These are phyloP conservation scores for Herpotrichia juniperi DNA, from an alignment of 2,329 filamentous ascomycete species.

Conservation along the genomic window DNA sequence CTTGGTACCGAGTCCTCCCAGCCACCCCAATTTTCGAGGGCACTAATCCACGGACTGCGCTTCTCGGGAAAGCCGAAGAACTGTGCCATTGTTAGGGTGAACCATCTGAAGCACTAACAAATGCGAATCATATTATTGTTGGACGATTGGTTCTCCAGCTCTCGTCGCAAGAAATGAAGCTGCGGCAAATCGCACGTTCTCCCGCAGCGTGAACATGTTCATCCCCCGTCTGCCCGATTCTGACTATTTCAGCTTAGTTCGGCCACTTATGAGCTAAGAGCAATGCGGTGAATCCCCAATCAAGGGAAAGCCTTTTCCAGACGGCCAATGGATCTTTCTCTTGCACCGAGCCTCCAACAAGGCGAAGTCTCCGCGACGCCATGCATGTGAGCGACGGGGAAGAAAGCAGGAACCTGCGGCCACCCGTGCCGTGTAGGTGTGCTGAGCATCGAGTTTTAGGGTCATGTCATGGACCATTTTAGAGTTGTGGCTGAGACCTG, in stretches of 20 bases:
- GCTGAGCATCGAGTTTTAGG: neutral
- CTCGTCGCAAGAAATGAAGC: neutral
- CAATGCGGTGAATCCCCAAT: no score
- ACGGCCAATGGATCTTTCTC: neutral
- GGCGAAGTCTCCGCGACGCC: slow-evolving; percentile 12
- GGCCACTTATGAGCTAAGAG: no score
- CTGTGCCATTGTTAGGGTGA: neutral
- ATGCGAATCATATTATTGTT: neutral
- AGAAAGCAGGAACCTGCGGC: slow-evolving; percentile 13
- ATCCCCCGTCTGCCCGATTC: neutral
- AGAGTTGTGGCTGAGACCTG: slow-evolving; percentile 10
- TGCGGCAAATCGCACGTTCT: neutral
- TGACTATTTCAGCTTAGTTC: neutral
- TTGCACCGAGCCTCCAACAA: slow-evolving; percentile 14
- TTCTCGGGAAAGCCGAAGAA: neutral
- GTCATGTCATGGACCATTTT: neutral
- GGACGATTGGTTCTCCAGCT: neutral
- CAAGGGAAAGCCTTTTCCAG: neutral
- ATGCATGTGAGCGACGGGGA: slow-evolving; percentile 7
- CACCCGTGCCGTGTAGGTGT: slow-evolving; percentile 10
- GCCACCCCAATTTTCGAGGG: no score
- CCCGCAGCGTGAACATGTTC: neutral
- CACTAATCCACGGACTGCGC: neutral
- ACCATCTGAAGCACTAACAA: neutral
- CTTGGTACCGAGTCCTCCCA: no score